These are phyloP conservation scores for Claviceps humidiphila DNA, from an alignment of 2,329 filamentous ascomycete species.

Conservation along the genomic window DNA sequence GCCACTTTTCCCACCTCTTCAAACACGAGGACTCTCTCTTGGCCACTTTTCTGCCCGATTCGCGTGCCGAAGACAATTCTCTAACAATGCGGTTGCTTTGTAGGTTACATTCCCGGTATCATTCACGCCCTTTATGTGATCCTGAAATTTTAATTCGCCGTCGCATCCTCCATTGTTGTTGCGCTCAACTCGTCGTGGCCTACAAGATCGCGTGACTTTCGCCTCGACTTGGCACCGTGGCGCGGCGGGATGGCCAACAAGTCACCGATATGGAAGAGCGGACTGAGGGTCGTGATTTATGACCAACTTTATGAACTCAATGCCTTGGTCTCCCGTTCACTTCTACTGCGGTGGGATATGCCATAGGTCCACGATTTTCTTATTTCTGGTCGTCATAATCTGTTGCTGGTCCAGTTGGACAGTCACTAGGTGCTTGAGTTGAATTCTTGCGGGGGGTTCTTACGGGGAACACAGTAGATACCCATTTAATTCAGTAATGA, in stretches of 20 bases:
- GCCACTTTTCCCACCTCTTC: no score
- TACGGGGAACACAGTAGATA: slow-evolving; percentile 2
- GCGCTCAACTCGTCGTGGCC: not conserved
- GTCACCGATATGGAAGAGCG: not conserved
- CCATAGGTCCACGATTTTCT: not conserved
- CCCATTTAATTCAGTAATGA: slow-evolving; percentile 2
- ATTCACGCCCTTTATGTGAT: slow-evolving; percentile 93
- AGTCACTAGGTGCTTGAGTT: slow-evolving; percentile 23
- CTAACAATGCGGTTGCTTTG: not conserved
- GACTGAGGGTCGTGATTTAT: not conserved
- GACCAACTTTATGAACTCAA: not conserved
- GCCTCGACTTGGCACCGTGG: not conserved
- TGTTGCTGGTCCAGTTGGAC: not conserved
- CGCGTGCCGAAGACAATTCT: not conserved
- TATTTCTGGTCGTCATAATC: not conserved
- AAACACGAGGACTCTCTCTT: no score
- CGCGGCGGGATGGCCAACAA: not conserved
- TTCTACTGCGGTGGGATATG: not conserved
- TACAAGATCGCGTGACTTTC: not conserved
- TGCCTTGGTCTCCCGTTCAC: not conserved
- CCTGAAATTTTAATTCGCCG: not conserved
- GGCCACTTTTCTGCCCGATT: no score
- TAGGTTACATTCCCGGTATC: slow-evolving; percentile 61
- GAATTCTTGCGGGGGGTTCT: slow-evolving; percentile 3
- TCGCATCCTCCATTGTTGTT: not conserved